A percentile compares a stretch with the other conserved stretches of the same genome.
phyloP scores from a whole-genome alignment of 2,329 filamentous ascomycete genomes.

The Pestalotiopsis sp. region DNA sequence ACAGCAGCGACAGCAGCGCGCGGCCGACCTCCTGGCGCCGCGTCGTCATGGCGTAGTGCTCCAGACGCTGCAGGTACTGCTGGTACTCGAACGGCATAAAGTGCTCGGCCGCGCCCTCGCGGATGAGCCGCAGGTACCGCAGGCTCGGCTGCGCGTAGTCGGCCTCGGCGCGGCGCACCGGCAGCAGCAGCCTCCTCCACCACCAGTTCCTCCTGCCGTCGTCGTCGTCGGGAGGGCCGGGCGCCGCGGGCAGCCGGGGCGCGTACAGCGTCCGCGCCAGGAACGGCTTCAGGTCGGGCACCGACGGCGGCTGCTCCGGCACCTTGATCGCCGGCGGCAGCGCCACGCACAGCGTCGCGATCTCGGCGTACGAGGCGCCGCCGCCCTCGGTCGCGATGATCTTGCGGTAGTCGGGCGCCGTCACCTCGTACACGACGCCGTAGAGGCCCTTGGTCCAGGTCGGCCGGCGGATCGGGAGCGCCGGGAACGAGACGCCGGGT shows the following conservation, averaged over 20 bases:
- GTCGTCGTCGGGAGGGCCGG: slow-evolving; percentile 11
- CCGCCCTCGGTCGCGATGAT: slow-evolving; percentile 93
- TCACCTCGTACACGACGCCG: slow-evolving; percentile 95
- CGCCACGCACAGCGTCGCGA: slow-evolving; percentile 75
- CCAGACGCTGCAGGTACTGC: slow-evolving; percentile 67
- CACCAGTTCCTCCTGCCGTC: slow-evolving; percentile 23
- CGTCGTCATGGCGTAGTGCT: slow-evolving; percentile 70
- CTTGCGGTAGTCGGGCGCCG: slow-evolving; percentile 73
- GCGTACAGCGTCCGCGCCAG: slow-evolving; percentile 84
- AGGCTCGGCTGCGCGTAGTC: slow-evolving; percentile 79
- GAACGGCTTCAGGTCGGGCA: slow-evolving; percentile 60
- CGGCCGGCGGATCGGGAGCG: slow-evolving; percentile 41
- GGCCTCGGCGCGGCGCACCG: slow-evolving; percentile 58
- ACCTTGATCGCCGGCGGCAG: slow-evolving; percentile 61
- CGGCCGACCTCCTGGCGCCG: slow-evolving; percentile 66
- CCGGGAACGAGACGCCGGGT: slow-evolving; percentile 8
- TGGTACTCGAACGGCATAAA: slow-evolving; percentile 78
- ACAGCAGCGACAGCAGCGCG: slow-evolving; percentile 59
- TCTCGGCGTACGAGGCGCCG: slow-evolving; percentile 80
- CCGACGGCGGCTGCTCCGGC: slow-evolving; percentile 58
- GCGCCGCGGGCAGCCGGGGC: slow-evolving; percentile 47
- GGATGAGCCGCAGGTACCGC: slow-evolving; percentile 81
- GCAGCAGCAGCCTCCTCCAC: slow-evolving; percentile 46
- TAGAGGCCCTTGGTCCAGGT: slow-evolving; percentile 80
- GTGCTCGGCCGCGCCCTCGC: slow-evolving; percentile 76